Evolutionary conservation across 345 rosid genomes (phyloP), one percentile per base, ranked within the genome.

Genomic region (Populus ilicifolia): DNA sequence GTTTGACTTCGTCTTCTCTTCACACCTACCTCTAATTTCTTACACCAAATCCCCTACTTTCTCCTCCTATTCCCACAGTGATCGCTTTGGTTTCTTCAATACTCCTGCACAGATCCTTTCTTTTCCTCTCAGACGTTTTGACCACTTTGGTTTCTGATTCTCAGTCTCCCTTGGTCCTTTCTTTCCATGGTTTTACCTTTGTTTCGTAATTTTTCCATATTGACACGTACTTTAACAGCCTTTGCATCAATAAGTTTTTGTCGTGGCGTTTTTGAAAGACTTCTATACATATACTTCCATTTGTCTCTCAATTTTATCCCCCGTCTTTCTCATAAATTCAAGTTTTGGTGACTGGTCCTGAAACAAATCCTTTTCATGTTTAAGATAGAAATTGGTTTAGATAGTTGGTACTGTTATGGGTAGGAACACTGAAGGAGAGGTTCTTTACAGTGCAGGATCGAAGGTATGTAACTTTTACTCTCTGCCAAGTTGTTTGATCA

Each of bases 1-100:
- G 74, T 80, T 79, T 80, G 85, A 83, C 80, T 75, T 13, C 67
- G 81, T 83, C 84, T 74, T 80, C 76, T 41, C 38, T 76, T 78
- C 79, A 41, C 13, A 44, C 56, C 74, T 76, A 46, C 67, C 72
- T 65, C 44, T 65, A 52, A 6, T 64, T 27, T 72, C 54, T 62
- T 36, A 76, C 69, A 39, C n/a, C 63, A 38, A 9, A 17, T 52
- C 67, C 21, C 65, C 68, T 5, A 9, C 23, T 67, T 61, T 9
- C 73, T 70, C 20, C 77, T 67, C 25, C 29, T 14, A 2, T 36
- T 25, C 70, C 64, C 11, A 43, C 20, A 50, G 20, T 65, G 62
- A 8, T 27, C 23, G 11, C 67, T 39, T 62, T 21, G 25, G 33
- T 77, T 61, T 70, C 46, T 52, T 25, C 5, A 0, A 69, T 6